A percentile compares a stretch with the other conserved stretches of the same genome.
These are phyloP conservation scores for Phytophthora citricola DNA, from an alignment of 352 stramenopile species.

Conservation along the genomic window DNA sequence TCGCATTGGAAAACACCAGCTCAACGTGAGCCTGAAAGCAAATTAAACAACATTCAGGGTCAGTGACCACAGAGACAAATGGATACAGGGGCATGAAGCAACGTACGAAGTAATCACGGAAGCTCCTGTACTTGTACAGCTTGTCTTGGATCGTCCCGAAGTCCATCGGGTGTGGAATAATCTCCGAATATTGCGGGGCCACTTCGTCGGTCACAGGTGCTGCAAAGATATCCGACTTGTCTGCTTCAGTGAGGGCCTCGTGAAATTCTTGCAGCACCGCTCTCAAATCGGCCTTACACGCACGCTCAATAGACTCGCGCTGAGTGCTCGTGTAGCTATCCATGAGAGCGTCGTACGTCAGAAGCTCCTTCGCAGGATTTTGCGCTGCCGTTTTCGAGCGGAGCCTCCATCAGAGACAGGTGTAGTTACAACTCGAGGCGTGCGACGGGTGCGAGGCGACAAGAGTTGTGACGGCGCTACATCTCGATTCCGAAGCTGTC, in stretches of 20 bases:
- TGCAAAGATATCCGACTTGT: constrained; percentile 89
- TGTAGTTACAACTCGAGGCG: constrained; percentile 33
- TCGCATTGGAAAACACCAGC: constrained; percentile 82
- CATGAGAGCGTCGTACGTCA: constrained; percentile 58
- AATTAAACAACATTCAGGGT: background rate
- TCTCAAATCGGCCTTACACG: constrained; percentile 63
- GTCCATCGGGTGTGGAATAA: constrained; percentile 93
- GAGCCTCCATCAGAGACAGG: constrained; percentile 9
- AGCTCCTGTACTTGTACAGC: constrained; percentile 73
- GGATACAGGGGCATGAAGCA: background rate
- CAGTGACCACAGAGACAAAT: constrained; percentile 8
- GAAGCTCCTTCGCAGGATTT: constrained; percentile 40
- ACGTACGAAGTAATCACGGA: constrained; percentile 85
- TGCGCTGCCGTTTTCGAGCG: constrained; percentile 53
- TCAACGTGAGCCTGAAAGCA: constrained; percentile 68
- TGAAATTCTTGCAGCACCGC: constrained; percentile 75
- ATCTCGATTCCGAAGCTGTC: constrained; percentile 34
- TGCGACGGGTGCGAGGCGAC: constrained; percentile 35
- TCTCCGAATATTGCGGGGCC: constrained; percentile 92
- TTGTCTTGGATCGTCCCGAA: constrained; percentile 93
- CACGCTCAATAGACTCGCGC: constrained; percentile 59
- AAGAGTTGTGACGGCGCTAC: constrained; percentile 12
- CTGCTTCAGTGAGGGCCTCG: constrained; percentile 71
- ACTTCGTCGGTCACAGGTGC: constrained; percentile 90
- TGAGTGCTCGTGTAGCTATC: constrained; percentile 57